phyloP scores from a whole-genome alignment of 345 rosid genomes.

The Camelina hispida region DNA sequence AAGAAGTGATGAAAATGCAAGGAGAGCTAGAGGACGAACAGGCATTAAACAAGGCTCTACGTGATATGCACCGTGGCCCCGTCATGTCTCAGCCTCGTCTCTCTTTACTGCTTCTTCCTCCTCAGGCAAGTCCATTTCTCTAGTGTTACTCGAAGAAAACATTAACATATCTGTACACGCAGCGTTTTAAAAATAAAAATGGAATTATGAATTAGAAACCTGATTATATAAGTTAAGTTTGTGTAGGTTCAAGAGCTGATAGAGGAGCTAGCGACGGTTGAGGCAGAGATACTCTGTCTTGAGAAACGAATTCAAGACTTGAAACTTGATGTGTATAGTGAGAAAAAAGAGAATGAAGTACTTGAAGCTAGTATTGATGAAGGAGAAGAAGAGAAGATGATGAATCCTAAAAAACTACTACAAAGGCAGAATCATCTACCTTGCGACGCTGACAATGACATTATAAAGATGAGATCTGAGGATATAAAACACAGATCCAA shows the following conservation, averaged over 20 bases:
- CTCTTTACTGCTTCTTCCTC: constrained; percentile 76
- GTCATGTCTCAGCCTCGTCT: constrained; percentile 60
- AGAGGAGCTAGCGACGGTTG: constrained; percentile 71
- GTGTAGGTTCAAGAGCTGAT: constrained; percentile 73
- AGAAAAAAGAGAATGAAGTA: constrained; percentile 44
- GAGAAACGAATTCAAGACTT: constrained; percentile 73
- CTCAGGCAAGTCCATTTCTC: constrained; percentile 51
- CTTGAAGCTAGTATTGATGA: constrained; percentile 29
- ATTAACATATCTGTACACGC: no score
- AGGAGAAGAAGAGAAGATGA: constrained; percentile 50
- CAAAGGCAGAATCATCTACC: constrained; percentile 49
- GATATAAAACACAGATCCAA: constrained; percentile 51
- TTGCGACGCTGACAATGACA: constrained; percentile 36
- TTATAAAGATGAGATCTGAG: constrained; percentile 33
- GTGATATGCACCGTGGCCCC: constrained; percentile 65
- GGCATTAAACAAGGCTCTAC: constrained; percentile 62
- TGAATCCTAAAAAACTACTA: constrained; percentile 43
- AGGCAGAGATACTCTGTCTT: constrained; percentile 78
- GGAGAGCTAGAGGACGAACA: constrained; percentile 67
- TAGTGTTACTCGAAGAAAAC: no score
- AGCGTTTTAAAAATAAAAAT: no score
- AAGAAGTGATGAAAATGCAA: constrained; percentile 57
- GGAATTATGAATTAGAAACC: not conserved
- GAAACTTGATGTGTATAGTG: constrained; percentile 67
- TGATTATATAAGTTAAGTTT: constrained; percentile 23